Base-by-base conservation (phyloP, 2,329 filamentous ascomycete species). In the Aspergillus amoenus region DNA sequence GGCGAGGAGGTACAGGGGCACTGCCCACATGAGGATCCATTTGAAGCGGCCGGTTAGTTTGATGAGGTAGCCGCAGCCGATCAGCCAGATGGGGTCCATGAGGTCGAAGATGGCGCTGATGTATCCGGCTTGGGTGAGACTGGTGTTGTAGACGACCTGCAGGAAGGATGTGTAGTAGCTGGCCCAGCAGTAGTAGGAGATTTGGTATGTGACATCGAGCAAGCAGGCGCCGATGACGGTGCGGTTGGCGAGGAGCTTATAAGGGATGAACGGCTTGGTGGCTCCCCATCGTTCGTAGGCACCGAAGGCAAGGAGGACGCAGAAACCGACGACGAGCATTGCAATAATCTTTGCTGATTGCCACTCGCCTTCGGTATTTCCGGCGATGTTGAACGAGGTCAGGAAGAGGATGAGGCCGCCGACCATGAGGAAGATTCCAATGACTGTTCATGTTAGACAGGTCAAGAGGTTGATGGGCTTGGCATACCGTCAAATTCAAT, bases 361-460 rank as follows among this genome's bases (percentile, higher is more conserved):
- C 71, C 69, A 30, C 70, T 60, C 15, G 66, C 61, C 13, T 73
- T 70, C 30, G 61, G 40, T 34, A 8, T 52, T 68, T 3, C 63
- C 57, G 55, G 77, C 74, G 9, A 89, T 76, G 39, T 75, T 83
- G 70, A 89, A 83, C 2, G 61, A 40, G 22, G 51, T 22, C 9
- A 64, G 56, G 27, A 64, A 58, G 27, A 89, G 73, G 2, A 82
- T 78, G 63, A 87, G 81, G 1, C 85, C 87, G 2, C 73, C 76
- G n/a, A 80, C 79, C 52, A 88, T 75, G 2, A 89, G 75, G 32
- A 88, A 60, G 24, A 87, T 76, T 11, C 87, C 86, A 24, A 84
- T 56, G 2, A 84, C 73, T 47, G 17, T 30, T 2, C 1, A 13
- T 22, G 13, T 30, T 30, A 30, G 27, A 18, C 18, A 18, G 2